Conservation (phyloP, 225 moss, liverwort and hornwort genomes). For the Sphagnum tenellum region DNA sequence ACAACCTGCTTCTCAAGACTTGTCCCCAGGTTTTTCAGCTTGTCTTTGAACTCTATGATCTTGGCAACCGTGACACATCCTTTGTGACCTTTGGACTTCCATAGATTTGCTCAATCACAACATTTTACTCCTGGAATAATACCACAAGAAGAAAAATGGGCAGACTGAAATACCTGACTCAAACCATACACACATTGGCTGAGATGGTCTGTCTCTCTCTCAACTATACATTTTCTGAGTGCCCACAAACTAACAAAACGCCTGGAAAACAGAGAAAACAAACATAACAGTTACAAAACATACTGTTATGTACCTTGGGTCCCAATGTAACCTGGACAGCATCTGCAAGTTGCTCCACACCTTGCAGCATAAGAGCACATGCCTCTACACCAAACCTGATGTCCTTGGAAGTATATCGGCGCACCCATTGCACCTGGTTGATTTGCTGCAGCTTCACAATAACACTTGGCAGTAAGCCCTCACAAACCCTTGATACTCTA, state of each 20-base stretch:
- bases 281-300: too few species aligned
- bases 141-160: too few species aligned
- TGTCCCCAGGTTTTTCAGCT: slow-evolving; percentile 74
- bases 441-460: slow-evolving; percentile 25
- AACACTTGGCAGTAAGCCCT: too few species aligned
- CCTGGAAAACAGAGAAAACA: too few species aligned
- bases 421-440: slow-evolving; percentile 29
- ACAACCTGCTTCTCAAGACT: slow-evolving; percentile 80
- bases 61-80: slow-evolving; percentile 90
- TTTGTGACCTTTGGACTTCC: slow-evolving; percentile 88
- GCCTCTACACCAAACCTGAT: slow-evolving; percentile 83
- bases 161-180: too few species aligned
- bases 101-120: slow-evolving; percentile 78
- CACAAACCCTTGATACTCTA: too few species aligned
- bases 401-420: slow-evolving; percentile 67
- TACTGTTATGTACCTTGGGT: slow-evolving; percentile 73
- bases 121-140: slow-evolving; percentile 55
- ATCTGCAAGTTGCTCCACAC: slow-evolving; percentile 89
- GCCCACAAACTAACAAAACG: too few species aligned
- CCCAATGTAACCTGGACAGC: slow-evolving; percentile 98
- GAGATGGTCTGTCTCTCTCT: too few species aligned
- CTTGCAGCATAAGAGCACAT: slow-evolving; percentile 79
- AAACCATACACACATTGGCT: too few species aligned
- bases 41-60: slow-evolving; percentile 85
- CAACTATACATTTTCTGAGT: too few species aligned